Percentiles rank a stretch among this genome's conserved stretches.
These are phyloP conservation scores for Phytophthora boehmeriae DNA, from an alignment of 352 stramenopile genomes.

Conservation along the genomic window DNA sequence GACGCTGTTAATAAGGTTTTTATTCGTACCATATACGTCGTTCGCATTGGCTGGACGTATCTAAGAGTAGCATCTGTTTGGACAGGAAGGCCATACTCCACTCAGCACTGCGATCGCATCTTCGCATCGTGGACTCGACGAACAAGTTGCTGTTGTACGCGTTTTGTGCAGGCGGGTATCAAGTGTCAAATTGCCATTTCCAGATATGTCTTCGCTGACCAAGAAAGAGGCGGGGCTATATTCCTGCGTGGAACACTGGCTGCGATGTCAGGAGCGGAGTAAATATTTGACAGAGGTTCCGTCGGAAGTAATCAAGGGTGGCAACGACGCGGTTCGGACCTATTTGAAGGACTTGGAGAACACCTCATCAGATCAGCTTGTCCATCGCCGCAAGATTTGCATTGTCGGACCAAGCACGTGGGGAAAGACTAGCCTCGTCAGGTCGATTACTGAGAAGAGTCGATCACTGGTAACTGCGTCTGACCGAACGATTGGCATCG, in stretches of 20 bases:
- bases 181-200: neutral
- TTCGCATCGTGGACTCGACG: neutral
- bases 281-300: neutral
- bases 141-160: conserved; percentile 12
- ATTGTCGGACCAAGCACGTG: too few species aligned
- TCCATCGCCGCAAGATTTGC: too few species aligned
- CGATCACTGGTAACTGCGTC: too few species aligned
- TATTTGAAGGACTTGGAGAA: neutral
- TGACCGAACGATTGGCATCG: too few species aligned
- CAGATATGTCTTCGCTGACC: too few species aligned
- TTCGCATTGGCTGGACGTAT: too few species aligned
- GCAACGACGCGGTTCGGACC: neutral
- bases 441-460: too few species aligned
- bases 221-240: too few species aligned
- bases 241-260: too few species aligned
- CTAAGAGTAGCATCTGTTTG: too few species aligned
- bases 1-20: conserved; percentile 6
- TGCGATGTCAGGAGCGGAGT: neutral
- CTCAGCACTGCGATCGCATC: conserved; percentile 6
- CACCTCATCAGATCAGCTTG: too few species aligned
- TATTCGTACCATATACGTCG: neutral
- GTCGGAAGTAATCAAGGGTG: neutral
- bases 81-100: conserved; percentile 10
- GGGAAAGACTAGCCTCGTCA: too few species aligned
- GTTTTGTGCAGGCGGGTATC: conserved; percentile 2